Evolutionary conservation across 257 asterid genomes (phyloP).

Genomic region (Gentiana dahurica): DNA sequence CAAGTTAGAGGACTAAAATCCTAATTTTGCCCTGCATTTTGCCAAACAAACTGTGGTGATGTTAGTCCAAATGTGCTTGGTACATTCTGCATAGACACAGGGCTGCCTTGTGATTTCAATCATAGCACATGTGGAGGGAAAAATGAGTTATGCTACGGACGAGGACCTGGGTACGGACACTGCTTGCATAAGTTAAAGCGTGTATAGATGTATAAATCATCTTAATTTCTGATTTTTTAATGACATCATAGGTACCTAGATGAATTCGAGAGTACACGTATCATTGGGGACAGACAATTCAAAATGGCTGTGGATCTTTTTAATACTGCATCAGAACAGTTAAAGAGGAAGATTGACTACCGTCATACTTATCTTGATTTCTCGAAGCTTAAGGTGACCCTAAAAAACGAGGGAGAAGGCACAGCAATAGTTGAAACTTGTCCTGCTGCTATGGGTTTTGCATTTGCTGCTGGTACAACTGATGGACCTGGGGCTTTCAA

Average conservation of each 20-base stretch:
- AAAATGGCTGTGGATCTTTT: slow-evolving; percentile 42
- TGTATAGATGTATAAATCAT: no score
- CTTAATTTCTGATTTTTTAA: no score
- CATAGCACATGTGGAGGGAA: slow-evolving; percentile 53
- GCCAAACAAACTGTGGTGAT: slow-evolving; percentile 64
- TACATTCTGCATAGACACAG: slow-evolving; percentile 51
- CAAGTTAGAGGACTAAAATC: no score
- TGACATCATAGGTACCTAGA: slow-evolving; percentile 33
- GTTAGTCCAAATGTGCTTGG: slow-evolving; percentile 57
- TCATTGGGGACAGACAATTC: slow-evolving; percentile 53
- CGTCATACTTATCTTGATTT: slow-evolving; percentile 35
- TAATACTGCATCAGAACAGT: slow-evolving; percentile 33
- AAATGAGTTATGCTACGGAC: slow-evolving; percentile 51
- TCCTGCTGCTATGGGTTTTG: slow-evolving; percentile 60
- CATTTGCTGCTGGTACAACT: slow-evolving; percentile 68
- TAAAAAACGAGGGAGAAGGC: slow-evolving; percentile 13
- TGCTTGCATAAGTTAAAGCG: no score
- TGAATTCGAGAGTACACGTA: slow-evolving; percentile 51
- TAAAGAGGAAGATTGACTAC: slow-evolving; percentile 41
- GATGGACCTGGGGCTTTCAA: slow-evolving; percentile 63
- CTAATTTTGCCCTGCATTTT: no score
- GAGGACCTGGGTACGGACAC: slow-evolving; percentile 45
- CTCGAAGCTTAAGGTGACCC: slow-evolving; percentile 32
- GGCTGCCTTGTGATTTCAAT: slow-evolving; percentile 51
- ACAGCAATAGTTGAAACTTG: slow-evolving; percentile 45